Percentiles rank a stretch among this genome's conserved stretches.
phyloP scores from a whole-genome alignment of 2,329 filamentous ascomycete species.

The Exophiala sideris region DNA sequence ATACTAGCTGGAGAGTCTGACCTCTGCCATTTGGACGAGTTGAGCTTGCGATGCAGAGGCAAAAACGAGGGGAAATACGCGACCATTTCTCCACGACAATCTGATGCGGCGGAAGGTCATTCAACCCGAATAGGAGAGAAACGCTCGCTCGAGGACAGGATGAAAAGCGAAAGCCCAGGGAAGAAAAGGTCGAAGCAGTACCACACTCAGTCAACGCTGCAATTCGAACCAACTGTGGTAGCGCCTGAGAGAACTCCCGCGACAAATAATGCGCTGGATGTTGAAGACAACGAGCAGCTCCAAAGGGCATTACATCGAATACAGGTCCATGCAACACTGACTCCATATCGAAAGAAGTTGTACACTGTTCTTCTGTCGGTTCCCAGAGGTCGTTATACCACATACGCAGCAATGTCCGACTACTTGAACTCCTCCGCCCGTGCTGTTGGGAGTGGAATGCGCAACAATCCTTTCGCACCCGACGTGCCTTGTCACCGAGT shows the following conservation, averaged over 20 bases:
- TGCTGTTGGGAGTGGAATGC: conserved; percentile 73
- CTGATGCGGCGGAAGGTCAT: neutral
- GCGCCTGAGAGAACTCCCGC: conserved; percentile 5
- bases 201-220: conserved; percentile 19
- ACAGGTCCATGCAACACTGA: conserved; percentile 44
- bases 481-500: conserved; percentile 79
- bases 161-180: neutral
- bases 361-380: conserved; percentile 74
- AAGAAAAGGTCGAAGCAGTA: neutral
- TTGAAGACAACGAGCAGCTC: conserved; percentile 3
- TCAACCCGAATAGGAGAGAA: neutral
- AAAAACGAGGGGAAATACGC: conserved; percentile 31
- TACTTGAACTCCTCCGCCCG: conserved; percentile 68
- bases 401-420: conserved; percentile 69
- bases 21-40: conserved; percentile 39
- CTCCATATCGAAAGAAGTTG: conserved; percentile 53
- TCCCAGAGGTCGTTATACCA: conserved; percentile 70
- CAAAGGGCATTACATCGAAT: conserved; percentile 38
- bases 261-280: neutral
- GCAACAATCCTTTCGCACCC: conserved; percentile 77
- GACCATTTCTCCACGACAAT: neutral
- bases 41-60: conserved; percentile 40
- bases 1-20: conserved; percentile 38
- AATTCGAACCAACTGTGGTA: conserved; percentile 4
- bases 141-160: neutral